Evolutionary conservation across 2,329 filamentous ascomycete genomes (phyloP).

Genomic region (Colletotrichum sojae): DNA sequence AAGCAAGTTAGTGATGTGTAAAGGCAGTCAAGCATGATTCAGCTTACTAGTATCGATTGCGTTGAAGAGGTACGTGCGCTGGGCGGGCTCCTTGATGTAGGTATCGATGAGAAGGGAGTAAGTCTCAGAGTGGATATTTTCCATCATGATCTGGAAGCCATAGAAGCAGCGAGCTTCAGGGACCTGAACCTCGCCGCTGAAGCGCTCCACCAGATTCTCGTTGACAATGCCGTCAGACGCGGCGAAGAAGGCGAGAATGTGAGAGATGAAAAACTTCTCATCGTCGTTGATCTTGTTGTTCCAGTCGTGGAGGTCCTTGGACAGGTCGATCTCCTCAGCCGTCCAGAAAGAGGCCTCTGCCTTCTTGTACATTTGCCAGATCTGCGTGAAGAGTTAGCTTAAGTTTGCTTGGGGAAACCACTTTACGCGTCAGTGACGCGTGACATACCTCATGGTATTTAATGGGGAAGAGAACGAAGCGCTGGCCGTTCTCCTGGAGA

Average conservation of each 20-base stretch:
- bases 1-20: neutral
- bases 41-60: slow-evolving; percentile 94
- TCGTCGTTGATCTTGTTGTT: slow-evolving; percentile 97
- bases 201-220: slow-evolving; percentile 98
- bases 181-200: slow-evolving; percentile 96
- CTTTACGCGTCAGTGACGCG: slow-evolving; percentile 77
- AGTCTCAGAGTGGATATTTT: slow-evolving; percentile 99
- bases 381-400: slow-evolving; percentile 71
- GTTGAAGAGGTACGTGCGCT: slow-evolving; percentile 96
- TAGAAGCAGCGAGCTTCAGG: slow-evolving; percentile 99
- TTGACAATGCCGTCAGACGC: slow-evolving; percentile 99
- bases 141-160: slow-evolving; percentile 99
- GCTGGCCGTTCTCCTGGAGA: slow-evolving; percentile 93
- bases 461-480: slow-evolving; percentile 98
- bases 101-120: slow-evolving; percentile 99
- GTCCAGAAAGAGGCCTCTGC: slow-evolving; percentile 99
- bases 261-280: slow-evolving; percentile 98
- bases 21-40: slow-evolving; percentile 62
- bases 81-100: slow-evolving; percentile 97
- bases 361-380: slow-evolving; percentile 99
- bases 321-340: slow-evolving; percentile 98
- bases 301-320: slow-evolving; percentile 99
- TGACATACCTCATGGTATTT: slow-evolving; percentile 96
- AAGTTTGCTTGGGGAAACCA: slow-evolving; percentile 55
- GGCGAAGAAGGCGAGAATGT: slow-evolving; percentile 98